A percentile compares a stretch with the other conserved stretches of the same genome.
Evolutionary conservation across 2,329 filamentous ascomycete genomes (phyloP).

Genomic region (Phyllosticta capitalensis): DNA sequence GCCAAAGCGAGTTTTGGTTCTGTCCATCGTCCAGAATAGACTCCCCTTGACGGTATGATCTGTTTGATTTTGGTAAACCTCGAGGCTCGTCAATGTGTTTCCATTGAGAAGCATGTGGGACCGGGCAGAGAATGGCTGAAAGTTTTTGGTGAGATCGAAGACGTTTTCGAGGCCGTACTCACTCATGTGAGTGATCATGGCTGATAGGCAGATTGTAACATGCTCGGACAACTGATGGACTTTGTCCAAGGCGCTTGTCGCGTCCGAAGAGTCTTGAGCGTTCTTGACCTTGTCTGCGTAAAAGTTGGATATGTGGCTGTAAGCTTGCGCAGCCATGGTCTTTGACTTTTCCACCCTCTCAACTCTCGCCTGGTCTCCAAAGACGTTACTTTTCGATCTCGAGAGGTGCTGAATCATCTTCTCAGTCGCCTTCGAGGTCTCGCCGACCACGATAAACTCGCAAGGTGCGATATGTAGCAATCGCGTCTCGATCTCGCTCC

Average conservation of each 20-base stretch:
- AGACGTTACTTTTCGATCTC: conserved; percentile 78
- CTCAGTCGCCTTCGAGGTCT: conserved; percentile 81
- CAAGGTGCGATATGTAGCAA: conserved; percentile 90
- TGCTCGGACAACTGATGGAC: conserved; percentile 76
- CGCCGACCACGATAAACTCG: conserved; percentile 87
- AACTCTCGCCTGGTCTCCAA: conserved; percentile 80
- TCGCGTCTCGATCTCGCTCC: conserved; percentile 91
- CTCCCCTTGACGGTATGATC: conserved; percentile 79
- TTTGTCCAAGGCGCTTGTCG: conserved; percentile 65
- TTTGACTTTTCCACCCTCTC: conserved; percentile 69
- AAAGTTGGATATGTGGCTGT: conserved; percentile 84
- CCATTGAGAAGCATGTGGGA: conserved; percentile 96
- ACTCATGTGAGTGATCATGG: conserved; percentile 87
- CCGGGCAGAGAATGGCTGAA: conserved; percentile 85
- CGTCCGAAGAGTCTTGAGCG: conserved; percentile 30
- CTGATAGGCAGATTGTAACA: conserved; percentile 84
- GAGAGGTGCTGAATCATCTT: conserved; percentile 87
- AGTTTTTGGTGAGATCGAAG: conserved; percentile 93
- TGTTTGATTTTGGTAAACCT: conserved; percentile 92
- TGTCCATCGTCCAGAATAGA: conserved; percentile 90
- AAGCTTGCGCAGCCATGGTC: conserved; percentile 73
- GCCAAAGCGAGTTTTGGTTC: conserved; percentile 82
- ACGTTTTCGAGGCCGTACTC: conserved; percentile 94
- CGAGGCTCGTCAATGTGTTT: conserved; percentile 85
- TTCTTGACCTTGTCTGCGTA: conserved; percentile 77